Evolutionary conservation across 23 red algal species (phyloP), one percentile per base, ranked within the genome.

Genomic region (Gracilariopsis chorda): DNA sequence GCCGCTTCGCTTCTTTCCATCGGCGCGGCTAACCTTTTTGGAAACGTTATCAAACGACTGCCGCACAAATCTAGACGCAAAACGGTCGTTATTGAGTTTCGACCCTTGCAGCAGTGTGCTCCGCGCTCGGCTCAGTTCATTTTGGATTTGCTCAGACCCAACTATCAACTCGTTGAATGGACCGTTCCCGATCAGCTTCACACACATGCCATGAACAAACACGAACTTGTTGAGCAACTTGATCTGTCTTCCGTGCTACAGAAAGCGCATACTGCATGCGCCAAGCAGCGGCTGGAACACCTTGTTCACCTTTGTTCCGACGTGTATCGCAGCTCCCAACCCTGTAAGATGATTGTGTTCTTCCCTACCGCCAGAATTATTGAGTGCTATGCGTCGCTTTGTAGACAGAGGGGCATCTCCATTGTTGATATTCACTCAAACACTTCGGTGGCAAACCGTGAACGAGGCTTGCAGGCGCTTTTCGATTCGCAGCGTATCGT

Each of bases 361-460:
- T 89, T 89, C 43, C 65, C 85, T 21, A 73, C 85, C 7, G 69
- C 69, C 19, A 64, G 85, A 61, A 51, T 89, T n/a, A 69, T 69
- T 24, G 68, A 89, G n/a, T 89, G 70, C 35, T 89, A 89, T 42
- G 85, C 85, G 36, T 29, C 27, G 33, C 34, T 89, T 4, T 73
- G 40, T 36, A 48, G 70, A 13, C 68, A 48, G 20, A 33, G 44
- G 30, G 69, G 85, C 21, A 46, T 89, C 24, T 28, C 58, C 16
- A 41, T 89, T 4, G 28, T 62, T 14, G 51, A 77, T 10, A 60
- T 89, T 58, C 65, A 76, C 62, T 37, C 51, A 11, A 48, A 65
- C 24, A 89, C 65, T 27, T 41, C 85, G 16, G 25, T 25, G 42
- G 65, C 51, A 25, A 89, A 89, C 43, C 61, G 65, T 21, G 29